Base-by-base conservation (phyloP, 495 filamentous ascomycete genomes). In the Cryomyces antarcticus region DNA sequence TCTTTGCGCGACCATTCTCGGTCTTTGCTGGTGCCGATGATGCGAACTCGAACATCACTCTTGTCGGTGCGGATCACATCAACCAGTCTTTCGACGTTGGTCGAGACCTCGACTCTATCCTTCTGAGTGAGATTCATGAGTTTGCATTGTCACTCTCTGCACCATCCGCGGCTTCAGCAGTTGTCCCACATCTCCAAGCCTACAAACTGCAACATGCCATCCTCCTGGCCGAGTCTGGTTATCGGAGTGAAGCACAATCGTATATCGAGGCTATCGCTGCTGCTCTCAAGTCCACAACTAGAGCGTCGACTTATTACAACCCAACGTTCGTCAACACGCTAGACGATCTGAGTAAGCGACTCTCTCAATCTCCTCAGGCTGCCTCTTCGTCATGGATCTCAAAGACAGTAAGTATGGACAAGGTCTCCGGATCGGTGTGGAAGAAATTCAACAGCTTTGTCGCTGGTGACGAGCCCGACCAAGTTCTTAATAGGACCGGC, bases 401-500 rank as follows among this genome's bases (percentile, higher is more conserved):
- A 1, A 89, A 83, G 57, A 82, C 92, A 9, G 17, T 24, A 24
- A 95, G 76, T 59, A 88, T 95, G 70, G 85, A 89, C 56, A 93
- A 86, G 54, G 82, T 96, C 0, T 92, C 83, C 11, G 80, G 74
- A 38, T 79, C 77, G 11, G 73, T 95, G 57, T 88, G 81, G 75
- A 80, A 76, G 41, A 82, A 76, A 30, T 93, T 99, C 62, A 94
- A 80, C 55, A 93, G 81, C 46, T 96, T 96, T 51, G 82, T 99
- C 41, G 78, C 80, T 42, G 92, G 92, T 5, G 88, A 94, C 41
- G 88, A 96, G 28, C 73, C 73, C 40, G 75, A 79, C 46, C 63
- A 61, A 34, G 17, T 2, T 24, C 17, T 24, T 2, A 65, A 62
- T 24, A 73, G 71, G 3, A 71, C 68, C 24, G 73, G 70, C 9